Conservation (phyloP, 1,284 basidiomycete genomes). For the Pseudozyma pruni region DNA sequence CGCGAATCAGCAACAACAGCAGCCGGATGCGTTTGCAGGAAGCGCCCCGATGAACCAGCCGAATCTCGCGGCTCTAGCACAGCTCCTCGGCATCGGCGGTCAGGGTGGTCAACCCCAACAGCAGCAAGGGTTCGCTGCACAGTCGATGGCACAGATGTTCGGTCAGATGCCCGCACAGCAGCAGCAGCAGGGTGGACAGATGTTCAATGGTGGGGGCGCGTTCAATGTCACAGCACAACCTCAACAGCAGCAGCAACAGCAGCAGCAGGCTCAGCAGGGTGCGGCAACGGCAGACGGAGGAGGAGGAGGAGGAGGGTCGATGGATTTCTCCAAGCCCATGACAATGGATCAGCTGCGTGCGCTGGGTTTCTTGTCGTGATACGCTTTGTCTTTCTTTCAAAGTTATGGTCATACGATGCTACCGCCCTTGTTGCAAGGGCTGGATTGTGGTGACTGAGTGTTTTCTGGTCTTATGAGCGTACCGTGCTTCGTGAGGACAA, state of each 20-base stretch:
- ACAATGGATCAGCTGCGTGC: constrained; percentile 47
- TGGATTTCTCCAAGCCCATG: constrained; percentile 46
- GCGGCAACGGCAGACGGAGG: neutral
- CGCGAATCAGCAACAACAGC: no score
- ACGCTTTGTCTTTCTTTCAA: neutral
- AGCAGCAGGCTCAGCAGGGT: constrained; percentile 12
- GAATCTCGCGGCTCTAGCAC: constrained; percentile 24
- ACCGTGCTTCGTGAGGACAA: no score
- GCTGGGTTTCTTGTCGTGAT: constrained; percentile 39
- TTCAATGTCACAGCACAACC: neutral
- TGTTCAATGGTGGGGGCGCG: no score
- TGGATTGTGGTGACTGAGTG: neutral
- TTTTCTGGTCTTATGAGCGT: no score
- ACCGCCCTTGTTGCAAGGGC: neutral
- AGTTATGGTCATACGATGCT: no score
- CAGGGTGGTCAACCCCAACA: constrained; percentile 2
- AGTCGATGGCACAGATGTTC: constrained; percentile 17
- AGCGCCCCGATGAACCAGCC: constrained; percentile 16
- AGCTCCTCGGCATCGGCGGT: constrained; percentile 26
- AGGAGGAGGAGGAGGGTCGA: neutral
- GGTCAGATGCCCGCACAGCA: constrained; percentile 1
- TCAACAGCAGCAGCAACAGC: constrained; percentile 15
- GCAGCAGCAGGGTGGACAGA: constrained; percentile 6
- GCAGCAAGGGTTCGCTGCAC: constrained; percentile 11
- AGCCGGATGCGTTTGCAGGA: neutral